A percentile compares a stretch with the other conserved stretches of the same genome.
Evolutionary conservation across 2,329 filamentous ascomycete species (phyloP).

Genomic region (Beauveria brongniartii): DNA sequence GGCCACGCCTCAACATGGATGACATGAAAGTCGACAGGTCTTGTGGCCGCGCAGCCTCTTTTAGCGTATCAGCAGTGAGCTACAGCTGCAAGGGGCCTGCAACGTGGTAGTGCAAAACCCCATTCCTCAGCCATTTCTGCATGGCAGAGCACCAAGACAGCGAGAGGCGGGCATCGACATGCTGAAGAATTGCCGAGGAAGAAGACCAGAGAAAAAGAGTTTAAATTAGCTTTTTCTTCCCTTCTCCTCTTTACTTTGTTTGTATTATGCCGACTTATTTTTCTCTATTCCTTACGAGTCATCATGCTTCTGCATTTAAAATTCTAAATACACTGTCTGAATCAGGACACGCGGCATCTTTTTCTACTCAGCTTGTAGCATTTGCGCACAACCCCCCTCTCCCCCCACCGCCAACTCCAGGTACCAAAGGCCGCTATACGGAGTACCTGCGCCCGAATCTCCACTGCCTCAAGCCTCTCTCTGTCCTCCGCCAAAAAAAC

Average conservation of each 20-base stretch:
- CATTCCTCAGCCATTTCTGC: conserved; percentile 1
- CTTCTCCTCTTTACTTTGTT: neutral
- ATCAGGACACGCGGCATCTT: too few species aligned
- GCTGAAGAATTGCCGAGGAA: neutral
- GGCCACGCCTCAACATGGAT: neutral
- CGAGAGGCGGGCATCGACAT: neutral
- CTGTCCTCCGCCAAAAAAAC: too few species aligned
- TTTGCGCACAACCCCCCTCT: too few species aligned
- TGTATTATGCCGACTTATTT: neutral
- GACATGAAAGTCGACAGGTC: too few species aligned
- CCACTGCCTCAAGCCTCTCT: too few species aligned
- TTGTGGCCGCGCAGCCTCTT: neutral
- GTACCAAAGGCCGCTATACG: neutral
- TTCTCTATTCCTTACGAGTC: neutral
- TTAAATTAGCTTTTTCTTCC: neutral
- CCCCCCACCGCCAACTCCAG: neutral
- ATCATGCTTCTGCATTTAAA: too few species aligned
- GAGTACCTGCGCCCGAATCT: too few species aligned
- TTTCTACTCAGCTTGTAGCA: too few species aligned
- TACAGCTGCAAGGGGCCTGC: neutral
- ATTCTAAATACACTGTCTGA: too few species aligned
- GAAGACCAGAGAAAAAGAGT: neutral
- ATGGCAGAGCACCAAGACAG: neutral
- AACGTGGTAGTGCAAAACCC: neutral
- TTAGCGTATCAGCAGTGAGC: neutral